Base-by-base conservation (phyloP, 306 rosid genomes). In the Quercus robur region DNA sequence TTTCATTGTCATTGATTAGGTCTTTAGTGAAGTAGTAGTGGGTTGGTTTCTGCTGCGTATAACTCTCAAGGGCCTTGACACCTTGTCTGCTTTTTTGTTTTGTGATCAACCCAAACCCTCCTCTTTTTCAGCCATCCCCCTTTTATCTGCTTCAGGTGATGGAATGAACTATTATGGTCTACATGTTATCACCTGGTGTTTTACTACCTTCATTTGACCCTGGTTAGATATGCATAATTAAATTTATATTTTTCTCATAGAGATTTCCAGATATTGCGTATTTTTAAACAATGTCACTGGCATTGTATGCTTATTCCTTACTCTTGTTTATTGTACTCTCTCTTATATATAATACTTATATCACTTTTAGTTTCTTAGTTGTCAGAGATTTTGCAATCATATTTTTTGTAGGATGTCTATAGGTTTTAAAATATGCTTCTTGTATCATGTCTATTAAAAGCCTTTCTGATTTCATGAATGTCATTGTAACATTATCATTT, bases 401-500 rank as follows among this genome's bases (percentile, higher is more conserved):
- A 28, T 28, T 15, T 64, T 64, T 64, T 41, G 21, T 64, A 28
- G 68, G 33, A 62, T 21, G 38, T 62, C 7, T 8, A 62, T 62
- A 15, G 33, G 15, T 30, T 28, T 66, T 66, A 41, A 41, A 31
- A 26, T 17, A 66, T 66, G 49, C 46, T 66, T 31, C 49, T 31
- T 18, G 13, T 5, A 31, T 30, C 25, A 66, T 17, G 71, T 66
- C 71, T 17, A 5, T 31, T 7, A 15, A 28, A 63, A 63, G 30
- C 38, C 20, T 63, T 63, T 63, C 9, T 63, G 70, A 25, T 59
- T 63, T 63, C 18, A 63, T 67, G 44, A 35, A 31, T 67, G 20
- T n/a, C 52, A 79, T 80, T 31, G 38, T 63, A 31, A 54, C 41
- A n/a, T 23, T 28, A 21, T 78, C 21, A 78, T 74, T 80, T 46